Percentiles rank a stretch among this genome's conserved stretches.
phyloP scores from a whole-genome alignment of 352 stramenopile species.

The Globisporangium megalacanthum region DNA sequence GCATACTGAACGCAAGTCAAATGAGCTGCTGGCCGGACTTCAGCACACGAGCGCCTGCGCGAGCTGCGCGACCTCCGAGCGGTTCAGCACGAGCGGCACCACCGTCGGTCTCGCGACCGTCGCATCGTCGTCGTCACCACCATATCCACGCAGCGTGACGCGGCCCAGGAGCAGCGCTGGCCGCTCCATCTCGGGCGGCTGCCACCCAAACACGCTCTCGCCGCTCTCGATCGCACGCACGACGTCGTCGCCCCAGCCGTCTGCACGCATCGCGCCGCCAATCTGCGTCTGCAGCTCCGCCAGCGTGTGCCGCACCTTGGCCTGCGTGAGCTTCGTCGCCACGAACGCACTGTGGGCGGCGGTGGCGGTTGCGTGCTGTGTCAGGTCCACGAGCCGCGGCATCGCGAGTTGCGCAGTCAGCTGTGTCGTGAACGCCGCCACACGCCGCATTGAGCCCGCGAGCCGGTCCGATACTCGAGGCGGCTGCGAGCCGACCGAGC shows the following conservation, averaged over 20 bases:
- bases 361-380: constrained; percentile 9
- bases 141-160: constrained; percentile 31
- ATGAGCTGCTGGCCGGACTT: background rate
- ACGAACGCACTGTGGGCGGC: constrained; percentile 40
- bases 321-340: constrained; percentile 42
- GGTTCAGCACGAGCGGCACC: constrained; percentile 41
- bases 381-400: constrained; percentile 61
- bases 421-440: constrained; percentile 36
- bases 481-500: background rate
- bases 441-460: constrained; percentile 33
- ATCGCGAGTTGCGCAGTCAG: constrained; percentile 63
- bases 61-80: constrained; percentile 38
- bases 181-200: constrained; percentile 65
- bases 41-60: constrained; percentile 39
- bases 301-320: constrained; percentile 34
- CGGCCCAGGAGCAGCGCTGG: constrained; percentile 53
- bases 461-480: constrained; percentile 20
- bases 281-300: constrained; percentile 37
- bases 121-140: background rate
- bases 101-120: background rate
- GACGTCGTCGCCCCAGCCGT: constrained; percentile 57
- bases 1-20: background rate
- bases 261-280: constrained; percentile 29
- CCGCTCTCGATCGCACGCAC: constrained; percentile 48
- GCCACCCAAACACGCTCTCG: constrained; percentile 73